phyloP scores from a whole-genome alignment of 768 basidiomycete genomes.

The Lepiota brunneoincarnata region DNA sequence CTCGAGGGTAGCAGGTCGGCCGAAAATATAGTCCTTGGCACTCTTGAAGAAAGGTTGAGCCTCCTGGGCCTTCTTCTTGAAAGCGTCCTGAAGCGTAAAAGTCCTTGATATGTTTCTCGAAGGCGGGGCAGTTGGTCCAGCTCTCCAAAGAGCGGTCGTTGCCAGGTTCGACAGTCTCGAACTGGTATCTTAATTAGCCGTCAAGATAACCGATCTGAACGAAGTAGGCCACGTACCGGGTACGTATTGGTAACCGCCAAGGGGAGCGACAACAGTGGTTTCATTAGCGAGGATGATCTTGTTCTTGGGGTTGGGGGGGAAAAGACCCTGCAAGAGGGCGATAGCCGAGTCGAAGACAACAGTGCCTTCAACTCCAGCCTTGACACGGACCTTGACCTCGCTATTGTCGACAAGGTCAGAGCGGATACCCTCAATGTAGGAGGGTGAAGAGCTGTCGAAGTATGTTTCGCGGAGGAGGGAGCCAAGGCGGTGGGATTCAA shows the following conservation, averaged over 20 bases:
- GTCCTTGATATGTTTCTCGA: constrained; percentile 57
- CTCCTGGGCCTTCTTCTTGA: constrained; percentile 57
- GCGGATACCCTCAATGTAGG: constrained; percentile 65
- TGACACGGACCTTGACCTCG: constrained; percentile 74
- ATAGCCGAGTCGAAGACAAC: constrained; percentile 86
- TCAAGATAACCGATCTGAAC: constrained; percentile 3
- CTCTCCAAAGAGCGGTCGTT: constrained; percentile 84
- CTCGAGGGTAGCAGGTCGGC: constrained; percentile 61
- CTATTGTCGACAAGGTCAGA: constrained; percentile 69
- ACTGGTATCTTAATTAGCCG: constrained; percentile 33
- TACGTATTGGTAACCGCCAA: constrained; percentile 85
- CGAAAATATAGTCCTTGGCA: constrained; percentile 70
- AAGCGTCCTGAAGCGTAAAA: constrained; percentile 63
- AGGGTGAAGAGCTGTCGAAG: constrained; percentile 61
- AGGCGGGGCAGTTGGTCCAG: constrained; percentile 64
- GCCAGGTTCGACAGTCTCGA: constrained; percentile 81
- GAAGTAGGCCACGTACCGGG: constrained; percentile 44
- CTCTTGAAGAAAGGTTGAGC: constrained; percentile 65
- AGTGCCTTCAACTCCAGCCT: constrained; percentile 82
- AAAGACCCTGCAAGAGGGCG: constrained; percentile 82
- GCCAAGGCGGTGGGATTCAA: constrained; percentile 68
- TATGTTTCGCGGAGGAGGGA: constrained; percentile 60
- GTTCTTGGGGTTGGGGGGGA: constrained; percentile 75
- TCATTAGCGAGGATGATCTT: constrained; percentile 79
- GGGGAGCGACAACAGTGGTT: constrained; percentile 65